Evolutionary conservation across 2,329 filamentous ascomycete genomes (phyloP).

Genomic region (Zalaria obscura): DNA sequence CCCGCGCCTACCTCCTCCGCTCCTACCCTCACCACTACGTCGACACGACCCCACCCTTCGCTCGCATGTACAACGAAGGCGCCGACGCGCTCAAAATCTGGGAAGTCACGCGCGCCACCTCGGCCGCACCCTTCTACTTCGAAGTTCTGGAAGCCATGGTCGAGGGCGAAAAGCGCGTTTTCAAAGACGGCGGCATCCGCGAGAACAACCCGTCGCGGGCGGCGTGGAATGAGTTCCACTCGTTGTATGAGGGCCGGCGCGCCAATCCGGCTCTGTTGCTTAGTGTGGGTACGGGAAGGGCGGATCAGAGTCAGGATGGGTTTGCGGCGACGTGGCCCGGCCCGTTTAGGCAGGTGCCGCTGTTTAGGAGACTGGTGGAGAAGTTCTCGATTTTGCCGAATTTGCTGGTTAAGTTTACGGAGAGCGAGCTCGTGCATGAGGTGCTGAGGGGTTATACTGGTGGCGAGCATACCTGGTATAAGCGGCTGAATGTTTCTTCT

Average conservation of each 20-base stretch:
- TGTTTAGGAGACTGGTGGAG: conserved; percentile 31
- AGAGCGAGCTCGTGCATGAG: conserved; percentile 33
- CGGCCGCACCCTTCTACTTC: conserved; percentile 39
- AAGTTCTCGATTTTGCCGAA: conserved; percentile 36
- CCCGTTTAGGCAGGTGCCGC: conserved; percentile 24
- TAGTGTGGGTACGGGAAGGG: conserved; percentile 31
- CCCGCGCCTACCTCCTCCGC: conserved; percentile 33
- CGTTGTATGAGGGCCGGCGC: conserved; percentile 23
- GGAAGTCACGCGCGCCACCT: conserved; percentile 37
- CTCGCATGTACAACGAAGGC: conserved; percentile 33
- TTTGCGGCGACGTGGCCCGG: conserved; percentile 32
- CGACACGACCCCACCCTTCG: conserved; percentile 25
- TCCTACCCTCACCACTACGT: conserved; percentile 33
- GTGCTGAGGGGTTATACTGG: conserved; percentile 31
- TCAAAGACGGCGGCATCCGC: conserved; percentile 37
- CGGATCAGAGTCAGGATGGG: conserved; percentile 28
- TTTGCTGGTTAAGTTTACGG: conserved; percentile 37
- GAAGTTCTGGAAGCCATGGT: conserved; percentile 32
- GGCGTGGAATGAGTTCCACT: conserved; percentile 32
- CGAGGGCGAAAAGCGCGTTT: conserved; percentile 22
- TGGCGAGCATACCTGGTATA: conserved; percentile 37
- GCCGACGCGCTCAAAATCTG: conserved; percentile 34
- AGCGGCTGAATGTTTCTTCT: conserved; percentile 31
- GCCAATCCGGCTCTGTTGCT: conserved; percentile 29
- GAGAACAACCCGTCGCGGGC: conserved; percentile 36